Conservation (phyloP, 257 asterid genomes). For the Solanum neorickii region DNA sequence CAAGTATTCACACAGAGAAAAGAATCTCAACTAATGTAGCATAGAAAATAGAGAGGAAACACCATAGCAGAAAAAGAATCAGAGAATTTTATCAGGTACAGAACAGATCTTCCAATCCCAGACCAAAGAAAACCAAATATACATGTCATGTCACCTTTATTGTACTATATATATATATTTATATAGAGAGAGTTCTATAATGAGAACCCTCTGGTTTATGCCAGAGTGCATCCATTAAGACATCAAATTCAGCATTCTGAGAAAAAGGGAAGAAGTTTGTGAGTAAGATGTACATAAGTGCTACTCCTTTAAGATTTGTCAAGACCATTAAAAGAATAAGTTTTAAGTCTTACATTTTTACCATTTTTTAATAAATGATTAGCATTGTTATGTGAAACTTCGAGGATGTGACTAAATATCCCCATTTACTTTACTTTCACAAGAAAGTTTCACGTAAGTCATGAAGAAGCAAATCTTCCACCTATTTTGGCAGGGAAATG, state of each 20-base stretch:
- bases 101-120: not conserved
- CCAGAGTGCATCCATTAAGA: not conserved
- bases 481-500: constrained; percentile 19
- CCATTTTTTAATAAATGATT: not conserved
- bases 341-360: not conserved
- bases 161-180: not conserved
- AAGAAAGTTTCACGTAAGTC: not conserved
- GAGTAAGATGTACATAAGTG: not conserved
- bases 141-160: not conserved
- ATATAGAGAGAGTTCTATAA: not conserved
- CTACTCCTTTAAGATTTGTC: not conserved
- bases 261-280: not conserved
- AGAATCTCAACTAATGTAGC: not conserved
- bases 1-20: too few species aligned
- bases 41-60: not conserved
- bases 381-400: not conserved
- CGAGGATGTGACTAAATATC: not conserved
- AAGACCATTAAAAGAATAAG: not conserved
- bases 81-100: not conserved
- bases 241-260: not conserved
- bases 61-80: not conserved
- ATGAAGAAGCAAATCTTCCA: constrained; percentile 6
- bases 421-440: not conserved
- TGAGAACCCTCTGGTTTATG: not conserved
- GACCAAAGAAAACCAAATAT: not conserved